Conservation (phyloP, 2,329 filamentous ascomycete species). For the Endoconidiophora laricicola region DNA sequence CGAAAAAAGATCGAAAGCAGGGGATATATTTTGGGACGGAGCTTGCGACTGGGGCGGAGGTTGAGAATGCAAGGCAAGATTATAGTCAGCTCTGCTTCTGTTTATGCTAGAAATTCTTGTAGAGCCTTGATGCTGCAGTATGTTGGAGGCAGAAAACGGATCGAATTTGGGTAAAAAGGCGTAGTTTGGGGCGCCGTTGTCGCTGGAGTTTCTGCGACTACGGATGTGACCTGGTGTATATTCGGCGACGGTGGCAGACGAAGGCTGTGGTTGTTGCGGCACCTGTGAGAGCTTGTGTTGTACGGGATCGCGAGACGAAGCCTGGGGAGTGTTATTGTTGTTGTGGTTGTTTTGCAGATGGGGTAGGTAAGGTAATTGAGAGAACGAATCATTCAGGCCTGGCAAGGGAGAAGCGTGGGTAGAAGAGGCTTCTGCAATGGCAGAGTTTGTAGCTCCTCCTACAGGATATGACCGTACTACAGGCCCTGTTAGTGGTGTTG, state of each 20-base stretch:
- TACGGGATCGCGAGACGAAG: too few species aligned
- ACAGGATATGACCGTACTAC: neutral
- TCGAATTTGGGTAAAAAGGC: neutral
- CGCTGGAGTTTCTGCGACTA: neutral
- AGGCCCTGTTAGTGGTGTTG: neutral
- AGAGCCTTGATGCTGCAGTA: neutral
- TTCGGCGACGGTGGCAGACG: too few species aligned
- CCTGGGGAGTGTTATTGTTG: neutral
- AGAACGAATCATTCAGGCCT: too few species aligned
- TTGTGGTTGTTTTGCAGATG: neutral
- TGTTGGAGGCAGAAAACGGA: neutral
- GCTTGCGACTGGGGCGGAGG: neutral
- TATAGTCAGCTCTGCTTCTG: neutral
- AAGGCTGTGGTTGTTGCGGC: neutral
- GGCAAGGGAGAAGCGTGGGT: too few species aligned
- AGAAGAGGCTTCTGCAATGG: neutral
- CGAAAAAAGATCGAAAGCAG: constrained; percentile 6
- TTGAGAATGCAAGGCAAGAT: neutral
- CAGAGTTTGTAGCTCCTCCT: neutral
- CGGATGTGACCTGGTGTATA: neutral
- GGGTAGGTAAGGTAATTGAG: too few species aligned
- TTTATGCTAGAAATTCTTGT: neutral
- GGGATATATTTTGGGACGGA: neutral
- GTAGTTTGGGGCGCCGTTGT: neutral
- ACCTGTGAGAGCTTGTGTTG: neutral